Conservation (phyloP, 768 basidiomycete genomes). For the Naganishia randhawae region DNA sequence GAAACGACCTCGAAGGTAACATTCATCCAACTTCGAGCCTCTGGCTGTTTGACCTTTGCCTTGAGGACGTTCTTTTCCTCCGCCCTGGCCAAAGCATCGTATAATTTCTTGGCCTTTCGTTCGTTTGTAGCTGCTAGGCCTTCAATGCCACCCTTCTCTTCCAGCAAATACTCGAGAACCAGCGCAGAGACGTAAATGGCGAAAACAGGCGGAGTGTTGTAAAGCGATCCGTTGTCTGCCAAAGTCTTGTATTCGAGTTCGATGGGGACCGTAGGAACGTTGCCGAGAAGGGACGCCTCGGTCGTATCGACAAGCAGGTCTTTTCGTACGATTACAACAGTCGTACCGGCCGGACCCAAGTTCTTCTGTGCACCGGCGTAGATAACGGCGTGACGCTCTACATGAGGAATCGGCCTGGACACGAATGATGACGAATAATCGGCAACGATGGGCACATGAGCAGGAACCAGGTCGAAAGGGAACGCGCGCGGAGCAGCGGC, state of each 20-base stretch:
- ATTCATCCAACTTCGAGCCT: slow-evolving; percentile 92
- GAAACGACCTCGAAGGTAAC: slow-evolving; percentile 72
- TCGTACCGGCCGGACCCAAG: slow-evolving; percentile 87
- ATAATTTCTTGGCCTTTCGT: slow-evolving; percentile 73
- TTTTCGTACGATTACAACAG: slow-evolving; percentile 88
- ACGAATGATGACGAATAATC: slow-evolving; percentile 98
- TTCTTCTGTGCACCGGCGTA: slow-evolving; percentile 99
- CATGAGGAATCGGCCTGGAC: slow-evolving; percentile 80
- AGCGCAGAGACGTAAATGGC: slow-evolving; percentile 84
- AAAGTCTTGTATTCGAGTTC: slow-evolving; percentile 78
- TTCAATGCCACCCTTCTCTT: slow-evolving; percentile 61
- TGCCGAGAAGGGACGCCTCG: slow-evolving; percentile 66
- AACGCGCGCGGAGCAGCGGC: slow-evolving; percentile 62
- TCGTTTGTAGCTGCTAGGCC: slow-evolving; percentile 66
- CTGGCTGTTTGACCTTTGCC: slow-evolving; percentile 64
- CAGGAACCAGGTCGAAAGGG: slow-evolving; percentile 70
- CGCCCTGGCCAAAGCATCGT: slow-evolving; percentile 67
- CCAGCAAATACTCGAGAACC: slow-evolving; percentile 66
- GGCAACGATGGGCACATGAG: slow-evolving; percentile 71
- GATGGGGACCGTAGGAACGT: slow-evolving; percentile 67
- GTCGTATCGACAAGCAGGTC: slow-evolving; percentile 90
- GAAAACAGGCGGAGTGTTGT: slow-evolving; percentile 91
- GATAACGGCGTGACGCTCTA: slow-evolving; percentile 86
- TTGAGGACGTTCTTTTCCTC: slow-evolving; percentile 66
- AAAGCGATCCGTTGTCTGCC: slow-evolving; percentile 69